phyloP scores from a whole-genome alignment of 371 early-diverging fungal genomes.

The Syncephalastrum monosporum region DNA sequence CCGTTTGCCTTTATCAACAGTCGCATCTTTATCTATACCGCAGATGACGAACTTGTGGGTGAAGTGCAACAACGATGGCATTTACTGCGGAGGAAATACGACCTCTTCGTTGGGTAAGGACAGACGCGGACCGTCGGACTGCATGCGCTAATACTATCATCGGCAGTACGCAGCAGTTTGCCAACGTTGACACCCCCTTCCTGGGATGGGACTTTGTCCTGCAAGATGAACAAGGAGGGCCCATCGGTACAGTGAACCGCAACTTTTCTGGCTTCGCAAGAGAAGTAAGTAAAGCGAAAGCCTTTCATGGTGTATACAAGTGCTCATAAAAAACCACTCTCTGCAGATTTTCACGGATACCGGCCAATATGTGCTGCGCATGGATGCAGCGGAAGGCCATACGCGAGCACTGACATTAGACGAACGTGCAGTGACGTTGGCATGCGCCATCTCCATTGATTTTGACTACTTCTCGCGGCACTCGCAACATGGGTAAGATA shows the following conservation, averaged over 20 bases:
- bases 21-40: constrained; percentile 63
- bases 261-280: constrained; percentile 87
- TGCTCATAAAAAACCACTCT: background rate
- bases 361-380: constrained; percentile 79
- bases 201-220: constrained; percentile 82
- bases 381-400: constrained; percentile 65
- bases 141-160: background rate
- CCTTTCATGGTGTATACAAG: background rate
- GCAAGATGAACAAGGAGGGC: constrained; percentile 58
- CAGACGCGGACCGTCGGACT: background rate
- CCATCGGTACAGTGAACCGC: constrained; percentile 68
- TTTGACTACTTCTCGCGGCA: constrained; percentile 90
- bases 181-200: constrained; percentile 74
- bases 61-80: constrained; percentile 93
- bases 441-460: constrained; percentile 86
- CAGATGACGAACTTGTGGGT: constrained; percentile 69
- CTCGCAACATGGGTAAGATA: constrained; percentile 58
- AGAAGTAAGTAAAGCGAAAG: constrained; percentile 46
- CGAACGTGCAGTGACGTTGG: constrained; percentile 82
- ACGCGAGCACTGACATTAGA: constrained; percentile 70
- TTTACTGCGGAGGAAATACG: constrained; percentile 78
- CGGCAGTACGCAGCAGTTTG: constrained; percentile 63
- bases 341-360: constrained; percentile 82
- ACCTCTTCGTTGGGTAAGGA: constrained; percentile 65
- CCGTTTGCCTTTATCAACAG: constrained; percentile 84